A percentile compares a stretch with the other conserved stretches of the same genome.
Conservation (phyloP, 768 basidiomycete species). For the Gelatoporia subvermispora region DNA sequence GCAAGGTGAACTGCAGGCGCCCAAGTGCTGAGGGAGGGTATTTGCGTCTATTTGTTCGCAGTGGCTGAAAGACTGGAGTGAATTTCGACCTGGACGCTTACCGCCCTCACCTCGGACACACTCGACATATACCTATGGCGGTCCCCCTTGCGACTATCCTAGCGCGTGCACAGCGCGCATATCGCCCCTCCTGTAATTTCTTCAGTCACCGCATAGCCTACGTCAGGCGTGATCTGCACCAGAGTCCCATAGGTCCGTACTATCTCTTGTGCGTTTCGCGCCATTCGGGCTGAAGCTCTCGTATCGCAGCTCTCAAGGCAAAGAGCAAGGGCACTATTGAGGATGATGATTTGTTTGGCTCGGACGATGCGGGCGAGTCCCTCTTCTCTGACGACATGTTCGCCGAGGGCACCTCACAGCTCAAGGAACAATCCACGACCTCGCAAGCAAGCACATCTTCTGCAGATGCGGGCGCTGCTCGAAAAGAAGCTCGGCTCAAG, state of each 20-base stretch:
- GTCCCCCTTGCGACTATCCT: constrained; percentile 2
- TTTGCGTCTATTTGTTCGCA: neutral
- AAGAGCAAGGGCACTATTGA: neutral
- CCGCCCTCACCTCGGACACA: neutral
- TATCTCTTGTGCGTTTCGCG: neutral
- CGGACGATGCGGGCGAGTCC: constrained; percentile 4
- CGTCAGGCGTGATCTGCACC: constrained; percentile 1
- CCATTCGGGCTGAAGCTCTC: neutral
- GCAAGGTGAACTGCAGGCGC: no score
- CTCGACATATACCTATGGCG: neutral
- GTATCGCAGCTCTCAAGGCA: constrained; percentile 11
- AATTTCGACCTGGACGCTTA: neutral
- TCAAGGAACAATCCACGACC: neutral
- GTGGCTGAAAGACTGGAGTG: constrained; percentile 1
- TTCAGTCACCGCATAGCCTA: neutral
- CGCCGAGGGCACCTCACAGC: neutral
- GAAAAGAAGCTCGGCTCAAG: constrained; percentile 24
- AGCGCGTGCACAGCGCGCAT: neutral
- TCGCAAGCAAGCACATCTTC: constrained; percentile 1
- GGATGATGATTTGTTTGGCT: constrained; percentile 11
- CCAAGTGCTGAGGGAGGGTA: neutral
- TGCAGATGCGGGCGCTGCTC: neutral
- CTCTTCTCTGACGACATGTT: constrained; percentile 11
- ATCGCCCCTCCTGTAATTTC: neutral
- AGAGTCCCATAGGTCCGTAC: constrained; percentile 4